A percentile compares a stretch with the other conserved stretches of the same genome.
Evolutionary conservation across 306 rosid genomes (phyloP).

Genomic region (Vigna unguiculata): DNA sequence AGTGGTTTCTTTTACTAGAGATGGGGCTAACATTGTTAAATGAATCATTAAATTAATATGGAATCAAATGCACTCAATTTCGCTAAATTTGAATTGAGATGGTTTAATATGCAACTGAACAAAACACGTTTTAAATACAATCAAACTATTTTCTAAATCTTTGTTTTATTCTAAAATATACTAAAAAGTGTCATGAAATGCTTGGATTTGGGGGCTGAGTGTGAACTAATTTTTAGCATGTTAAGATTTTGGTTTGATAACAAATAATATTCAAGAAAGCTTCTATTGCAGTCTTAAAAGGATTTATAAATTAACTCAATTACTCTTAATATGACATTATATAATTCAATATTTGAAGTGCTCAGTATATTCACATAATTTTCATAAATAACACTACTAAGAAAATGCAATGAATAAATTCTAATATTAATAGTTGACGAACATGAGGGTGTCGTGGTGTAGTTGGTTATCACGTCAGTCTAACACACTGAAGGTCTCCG

Average conservation of each 20-base stretch:
- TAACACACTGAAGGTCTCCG: constrained; percentile 94
- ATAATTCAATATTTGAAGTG: too few species aligned
- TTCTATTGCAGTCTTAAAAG: background rate
- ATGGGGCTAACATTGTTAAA: background rate
- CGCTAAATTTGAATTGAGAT: background rate
- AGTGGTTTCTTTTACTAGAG: background rate
- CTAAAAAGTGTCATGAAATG: background rate
- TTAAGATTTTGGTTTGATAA: background rate
- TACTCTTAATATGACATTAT: too few species aligned
- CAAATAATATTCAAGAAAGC: background rate
- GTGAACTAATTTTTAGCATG: background rate
- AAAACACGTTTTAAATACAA: background rate
- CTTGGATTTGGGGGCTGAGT: background rate
- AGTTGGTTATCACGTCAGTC: constrained; percentile 86
- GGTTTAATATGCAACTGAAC: background rate
- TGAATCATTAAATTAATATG: background rate
- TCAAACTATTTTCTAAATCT: background rate
- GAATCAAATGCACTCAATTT: background rate
- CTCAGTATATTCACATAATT: too few species aligned
- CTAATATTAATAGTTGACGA: too few species aligned
- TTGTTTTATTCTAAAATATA: background rate
- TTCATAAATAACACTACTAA: too few species aligned
- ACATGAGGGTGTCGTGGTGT: constrained; percentile 56
- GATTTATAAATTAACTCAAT: background rate
- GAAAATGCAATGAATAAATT: too few species aligned